Conservation (phyloP, 345 rosid genomes). For the Erucastrum elatum region DNA sequence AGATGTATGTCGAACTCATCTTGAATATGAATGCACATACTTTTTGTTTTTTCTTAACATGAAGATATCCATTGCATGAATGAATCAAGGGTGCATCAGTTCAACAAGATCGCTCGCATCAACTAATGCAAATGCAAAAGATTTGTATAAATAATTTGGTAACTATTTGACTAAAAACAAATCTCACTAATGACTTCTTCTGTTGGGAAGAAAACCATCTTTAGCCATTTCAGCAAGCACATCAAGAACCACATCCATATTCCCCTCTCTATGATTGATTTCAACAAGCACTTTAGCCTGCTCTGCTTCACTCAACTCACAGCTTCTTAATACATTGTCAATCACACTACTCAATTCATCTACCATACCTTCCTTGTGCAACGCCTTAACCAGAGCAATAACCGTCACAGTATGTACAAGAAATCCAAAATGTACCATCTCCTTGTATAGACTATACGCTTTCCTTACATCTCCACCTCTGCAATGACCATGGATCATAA, state of each 20-base stretch:
- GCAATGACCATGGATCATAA: slow-evolving; percentile 86
- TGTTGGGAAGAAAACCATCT: slow-evolving; percentile 84
- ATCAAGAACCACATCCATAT: slow-evolving; percentile 69
- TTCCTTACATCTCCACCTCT: slow-evolving; percentile 55
- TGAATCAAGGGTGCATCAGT: too few species aligned
- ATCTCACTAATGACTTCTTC: not conserved
- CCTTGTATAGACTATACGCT: slow-evolving; percentile 66
- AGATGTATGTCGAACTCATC: too few species aligned
- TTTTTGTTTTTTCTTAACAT: too few species aligned
- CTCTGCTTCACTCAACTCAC: slow-evolving; percentile 78
- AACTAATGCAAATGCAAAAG: too few species aligned
- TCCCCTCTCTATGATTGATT: slow-evolving; percentile 82
- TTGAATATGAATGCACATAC: too few species aligned
- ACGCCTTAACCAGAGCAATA: slow-evolving; percentile 66
- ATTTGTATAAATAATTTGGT: not conserved
- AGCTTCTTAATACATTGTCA: slow-evolving; percentile 57
- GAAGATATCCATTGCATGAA: too few species aligned
- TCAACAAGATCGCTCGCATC: too few species aligned
- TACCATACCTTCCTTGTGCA: slow-evolving; percentile 53
- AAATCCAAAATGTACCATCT: slow-evolving; percentile 58
- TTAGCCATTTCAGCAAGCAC: slow-evolving; percentile 79
- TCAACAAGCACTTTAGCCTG: slow-evolving; percentile 68
- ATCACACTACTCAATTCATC: slow-evolving; percentile 57
- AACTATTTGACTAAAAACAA: not conserved
- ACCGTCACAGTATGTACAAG: slow-evolving; percentile 70